These are phyloP conservation scores for Xanthoconium stramineum DNA, from an alignment of 768 basidiomycete species.

Conservation along the genomic window DNA sequence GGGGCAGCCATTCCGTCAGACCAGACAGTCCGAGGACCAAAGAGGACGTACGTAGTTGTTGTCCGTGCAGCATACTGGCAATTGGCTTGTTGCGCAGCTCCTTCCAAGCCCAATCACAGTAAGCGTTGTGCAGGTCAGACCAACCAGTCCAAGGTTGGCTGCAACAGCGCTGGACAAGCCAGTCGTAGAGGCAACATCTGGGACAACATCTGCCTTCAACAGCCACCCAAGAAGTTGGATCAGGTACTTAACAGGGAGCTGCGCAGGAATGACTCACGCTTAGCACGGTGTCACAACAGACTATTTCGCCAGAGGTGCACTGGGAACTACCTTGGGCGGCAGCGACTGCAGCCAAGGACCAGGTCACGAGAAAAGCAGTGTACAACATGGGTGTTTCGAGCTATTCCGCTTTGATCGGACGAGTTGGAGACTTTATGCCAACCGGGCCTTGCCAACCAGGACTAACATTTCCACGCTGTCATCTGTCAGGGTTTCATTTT, in stretches of 20 bases:
- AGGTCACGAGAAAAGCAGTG: neutral
- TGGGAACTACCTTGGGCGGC: slow-evolving; percentile 6
- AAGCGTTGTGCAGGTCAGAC: slow-evolving; percentile 3
- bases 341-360: slow-evolving; percentile 3
- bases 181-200: slow-evolving; percentile 1
- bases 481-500: too few relatives aligned
- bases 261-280: slow-evolving; percentile 4
- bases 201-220: slow-evolving; percentile 5
- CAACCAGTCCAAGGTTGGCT: slow-evolving; percentile 14
- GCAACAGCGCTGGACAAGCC: slow-evolving; percentile 8
- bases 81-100: slow-evolving; percentile 8
- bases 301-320: slow-evolving; percentile 6
- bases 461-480: too few relatives aligned
- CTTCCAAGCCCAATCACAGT: slow-evolving; percentile 13
- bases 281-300: slow-evolving; percentile 10
- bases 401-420: neutral
- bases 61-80: slow-evolving; percentile 14
- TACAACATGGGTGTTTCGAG: slow-evolving; percentile 2
- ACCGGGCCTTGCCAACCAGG: too few relatives aligned
- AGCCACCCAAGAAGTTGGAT: neutral
- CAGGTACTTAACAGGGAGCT: neutral
- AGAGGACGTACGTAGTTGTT: slow-evolving; percentile 9
- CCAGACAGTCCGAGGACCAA: neutral
- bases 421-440: too few relatives aligned
- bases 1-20: neutral